phyloP scores from a whole-genome alignment of 2,329 filamentous ascomycete species.

The Aspergillus costaricaensis region DNA sequence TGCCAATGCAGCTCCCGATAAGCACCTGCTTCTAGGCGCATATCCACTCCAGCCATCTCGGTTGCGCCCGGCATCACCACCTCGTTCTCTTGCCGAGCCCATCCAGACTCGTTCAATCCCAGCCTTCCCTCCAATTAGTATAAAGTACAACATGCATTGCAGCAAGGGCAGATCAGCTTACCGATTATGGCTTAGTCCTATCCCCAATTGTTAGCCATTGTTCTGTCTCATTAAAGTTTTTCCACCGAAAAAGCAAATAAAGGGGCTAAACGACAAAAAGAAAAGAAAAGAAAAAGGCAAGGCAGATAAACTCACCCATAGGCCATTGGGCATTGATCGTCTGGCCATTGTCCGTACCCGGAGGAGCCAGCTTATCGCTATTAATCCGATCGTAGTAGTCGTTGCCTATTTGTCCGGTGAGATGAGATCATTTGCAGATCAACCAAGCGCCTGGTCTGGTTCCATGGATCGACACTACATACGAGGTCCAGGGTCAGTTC shows the following conservation, averaged over 20 bases:
- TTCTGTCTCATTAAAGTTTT: not conserved
- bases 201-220: slow-evolving; percentile 8
- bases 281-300: not conserved
- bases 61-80: slow-evolving; percentile 53
- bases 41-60: slow-evolving; percentile 61
- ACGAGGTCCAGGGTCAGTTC: slow-evolving; percentile 56
- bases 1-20: slow-evolving; percentile 65
- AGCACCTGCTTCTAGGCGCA: slow-evolving; percentile 58
- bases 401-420: slow-evolving; percentile 35
- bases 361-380: slow-evolving; percentile 57
- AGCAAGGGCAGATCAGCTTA: slow-evolving; percentile 12
- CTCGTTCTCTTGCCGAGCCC: slow-evolving; percentile 57
- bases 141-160: not conserved
- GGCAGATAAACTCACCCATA: slow-evolving; percentile 40
- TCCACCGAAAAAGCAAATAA: too few species aligned
- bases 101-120: slow-evolving; percentile 53
- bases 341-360: slow-evolving; percentile 51
- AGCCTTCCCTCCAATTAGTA: slow-evolving; percentile 25
- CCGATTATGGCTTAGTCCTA: slow-evolving; percentile 51
- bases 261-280: too few species aligned
- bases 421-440: not conserved
- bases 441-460: not conserved
- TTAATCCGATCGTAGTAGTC: slow-evolving; percentile 56
- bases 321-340: slow-evolving; percentile 55
- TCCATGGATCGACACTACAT: slow-evolving; percentile 17